Evolutionary conservation across 257 asterid genomes (phyloP).

Genomic region (Petrea volubilis): DNA sequence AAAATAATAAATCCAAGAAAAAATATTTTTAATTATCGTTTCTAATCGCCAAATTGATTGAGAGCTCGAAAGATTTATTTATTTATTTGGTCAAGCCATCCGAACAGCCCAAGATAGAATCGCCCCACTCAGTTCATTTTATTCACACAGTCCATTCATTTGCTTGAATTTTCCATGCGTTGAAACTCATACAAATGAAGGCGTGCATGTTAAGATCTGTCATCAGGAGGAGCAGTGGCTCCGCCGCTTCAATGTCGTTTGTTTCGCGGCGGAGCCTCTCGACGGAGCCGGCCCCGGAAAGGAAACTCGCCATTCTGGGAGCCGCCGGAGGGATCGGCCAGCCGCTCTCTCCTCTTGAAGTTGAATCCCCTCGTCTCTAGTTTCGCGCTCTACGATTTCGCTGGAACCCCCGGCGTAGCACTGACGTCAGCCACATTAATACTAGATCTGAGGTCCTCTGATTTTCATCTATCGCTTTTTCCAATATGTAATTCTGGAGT

Average conservation of each 20-base stretch:
- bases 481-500: not conserved
- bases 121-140: too few species aligned
- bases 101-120: too few species aligned
- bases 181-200: too few species aligned
- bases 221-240: conserved; percentile 39
- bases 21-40: too few species aligned
- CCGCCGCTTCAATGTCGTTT: too few species aligned
- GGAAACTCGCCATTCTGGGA: conserved; percentile 79
- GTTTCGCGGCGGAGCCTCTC: conserved; percentile 47
- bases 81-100: too few species aligned
- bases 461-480: not conserved
- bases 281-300: conserved; percentile 61
- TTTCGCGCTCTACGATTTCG: conserved; percentile 83
- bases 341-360: conserved; percentile 87
- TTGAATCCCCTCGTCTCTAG: conserved; percentile 76
- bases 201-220: conserved; percentile 66
- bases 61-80: too few species aligned
- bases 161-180: too few species aligned
- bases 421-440: conserved; percentile 90
- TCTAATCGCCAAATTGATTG: too few species aligned
- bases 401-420: conserved; percentile 89
- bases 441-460: conserved; percentile 76
- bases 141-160: too few species aligned
- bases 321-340: conserved; percentile 98
- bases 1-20: too few species aligned